These are phyloP conservation scores for Hericium coralloides DNA, from an alignment of 768 basidiomycete genomes.

Conservation along the genomic window DNA sequence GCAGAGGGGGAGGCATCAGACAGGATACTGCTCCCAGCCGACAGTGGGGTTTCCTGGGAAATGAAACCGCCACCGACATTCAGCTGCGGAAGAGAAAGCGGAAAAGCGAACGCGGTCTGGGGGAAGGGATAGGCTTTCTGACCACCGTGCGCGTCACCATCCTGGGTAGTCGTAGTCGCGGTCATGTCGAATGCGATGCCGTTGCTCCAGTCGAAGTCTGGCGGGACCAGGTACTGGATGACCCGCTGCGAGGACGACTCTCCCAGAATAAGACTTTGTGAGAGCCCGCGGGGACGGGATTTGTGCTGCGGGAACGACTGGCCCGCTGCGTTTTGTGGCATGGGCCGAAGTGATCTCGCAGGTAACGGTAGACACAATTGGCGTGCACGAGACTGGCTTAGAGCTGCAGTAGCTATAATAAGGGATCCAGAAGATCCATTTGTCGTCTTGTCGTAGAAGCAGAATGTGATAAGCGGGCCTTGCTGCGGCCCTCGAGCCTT, in stretches of 20 bases:
- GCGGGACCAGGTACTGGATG: background rate
- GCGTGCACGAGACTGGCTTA: too few relatives aligned
- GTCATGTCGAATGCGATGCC: background rate
- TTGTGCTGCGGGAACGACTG: background rate
- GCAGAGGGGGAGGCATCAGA: background rate
- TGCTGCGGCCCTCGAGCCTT: too few relatives aligned
- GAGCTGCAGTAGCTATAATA: too few relatives aligned
- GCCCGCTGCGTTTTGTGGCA: background rate
- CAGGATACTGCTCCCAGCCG: background rate
- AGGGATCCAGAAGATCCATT: too few relatives aligned
- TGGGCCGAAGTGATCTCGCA: background rate
- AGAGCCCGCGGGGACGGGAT: background rate
- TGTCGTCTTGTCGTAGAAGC: too few relatives aligned
- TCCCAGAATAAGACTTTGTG: background rate
- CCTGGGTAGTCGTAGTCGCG: background rate
- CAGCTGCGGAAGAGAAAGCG: too few relatives aligned
- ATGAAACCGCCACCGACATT: background rate
- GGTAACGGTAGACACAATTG: too few relatives aligned
- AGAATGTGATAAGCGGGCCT: too few relatives aligned
- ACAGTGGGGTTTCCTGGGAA: background rate
- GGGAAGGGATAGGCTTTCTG: too few relatives aligned
- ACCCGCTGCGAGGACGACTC: background rate
- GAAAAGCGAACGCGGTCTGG: too few relatives aligned
- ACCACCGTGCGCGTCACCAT: background rate
- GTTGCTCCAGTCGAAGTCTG: background rate